Percentiles rank a stretch among this genome's conserved stretches.
These are phyloP conservation scores for Suhomyces anneliseae DNA, from an alignment of 1,139 yeast genomes.

Conservation along the genomic window DNA sequence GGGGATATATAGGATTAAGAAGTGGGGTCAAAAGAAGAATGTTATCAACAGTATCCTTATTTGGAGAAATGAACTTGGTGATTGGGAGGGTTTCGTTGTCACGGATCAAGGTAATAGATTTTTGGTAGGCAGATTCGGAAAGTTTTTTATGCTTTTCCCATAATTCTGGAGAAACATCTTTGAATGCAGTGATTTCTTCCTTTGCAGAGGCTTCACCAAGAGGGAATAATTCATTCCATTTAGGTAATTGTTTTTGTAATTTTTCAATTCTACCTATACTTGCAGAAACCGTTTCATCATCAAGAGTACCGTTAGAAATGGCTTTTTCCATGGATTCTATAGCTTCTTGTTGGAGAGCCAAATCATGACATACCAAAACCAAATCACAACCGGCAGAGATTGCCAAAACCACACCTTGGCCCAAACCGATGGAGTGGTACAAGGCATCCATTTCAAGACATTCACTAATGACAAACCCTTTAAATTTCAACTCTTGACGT, in stretches of 20 bases:
- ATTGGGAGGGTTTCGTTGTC: conserved; percentile 57
- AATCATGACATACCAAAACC: conserved; percentile 62
- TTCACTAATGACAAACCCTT: conserved; percentile 64
- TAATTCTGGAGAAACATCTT: conserved; percentile 27
- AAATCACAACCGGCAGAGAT: conserved; percentile 67
- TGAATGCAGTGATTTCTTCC: conserved; percentile 26
- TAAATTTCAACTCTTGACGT: conserved; percentile 52
- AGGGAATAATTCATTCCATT: conserved; percentile 52
- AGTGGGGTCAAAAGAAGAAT: conserved; percentile 56
- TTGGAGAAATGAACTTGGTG: conserved; percentile 36
- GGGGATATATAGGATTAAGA: conserved; percentile 44
- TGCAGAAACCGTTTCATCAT: conserved; percentile 43
- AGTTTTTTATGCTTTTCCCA: conserved; percentile 48
- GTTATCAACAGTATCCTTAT: conserved; percentile 23
- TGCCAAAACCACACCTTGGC: conserved; percentile 66
- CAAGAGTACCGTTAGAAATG: conserved; percentile 51
- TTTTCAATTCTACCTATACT: conserved; percentile 47
- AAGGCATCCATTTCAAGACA: conserved; percentile 68
- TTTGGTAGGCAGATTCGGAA: conserved; percentile 50
- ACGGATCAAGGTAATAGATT: conserved; percentile 56
- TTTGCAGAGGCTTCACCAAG: conserved; percentile 33
- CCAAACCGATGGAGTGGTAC: conserved; percentile 61
- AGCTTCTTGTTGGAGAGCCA: conserved; percentile 59
- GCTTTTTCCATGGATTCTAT: conserved; percentile 56
- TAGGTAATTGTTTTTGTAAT: conserved; percentile 44